Percentiles rank a stretch among this genome's conserved stretches.
phyloP scores from a whole-genome alignment of 495 filamentous ascomycete genomes.

The Bombardia bombarda region DNA sequence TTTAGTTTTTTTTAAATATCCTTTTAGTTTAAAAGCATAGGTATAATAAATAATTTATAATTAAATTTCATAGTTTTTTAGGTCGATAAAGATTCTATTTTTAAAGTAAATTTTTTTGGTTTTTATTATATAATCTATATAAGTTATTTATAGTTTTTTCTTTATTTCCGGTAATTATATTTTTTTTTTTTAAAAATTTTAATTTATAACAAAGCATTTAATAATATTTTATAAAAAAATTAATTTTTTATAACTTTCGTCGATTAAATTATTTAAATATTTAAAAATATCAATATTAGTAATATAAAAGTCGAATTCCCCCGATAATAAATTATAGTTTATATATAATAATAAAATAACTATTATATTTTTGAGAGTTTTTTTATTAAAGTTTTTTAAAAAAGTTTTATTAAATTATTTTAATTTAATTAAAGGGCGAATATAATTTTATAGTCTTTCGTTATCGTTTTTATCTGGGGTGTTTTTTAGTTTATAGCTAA shows the following conservation, averaged over 20 bases:
- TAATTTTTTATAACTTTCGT: background rate
- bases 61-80: background rate
- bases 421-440: background rate
- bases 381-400: background rate
- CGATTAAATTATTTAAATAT: background rate
- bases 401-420: background rate
- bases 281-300: background rate
- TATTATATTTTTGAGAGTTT: background rate
- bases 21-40: too few species aligned
- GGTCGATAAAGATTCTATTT: background rate
- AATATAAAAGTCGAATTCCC: background rate
- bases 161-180: background rate
- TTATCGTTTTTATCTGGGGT: too few species aligned
- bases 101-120: background rate
- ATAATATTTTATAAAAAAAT: background rate
- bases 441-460: background rate
- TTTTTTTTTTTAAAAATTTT: background rate
- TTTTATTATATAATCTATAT: background rate
- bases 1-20: too few species aligned
- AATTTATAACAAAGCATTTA: background rate
- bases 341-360: background rate
- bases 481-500: too few species aligned
- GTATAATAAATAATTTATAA: background rate
- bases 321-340: background rate
- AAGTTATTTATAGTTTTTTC: background rate